Evolutionary conservation across 129 eudicot genomes (phyloP), one percentile per base, ranked within the genome.

Genomic region (Chrysanthemum lavandulifolium): DNA sequence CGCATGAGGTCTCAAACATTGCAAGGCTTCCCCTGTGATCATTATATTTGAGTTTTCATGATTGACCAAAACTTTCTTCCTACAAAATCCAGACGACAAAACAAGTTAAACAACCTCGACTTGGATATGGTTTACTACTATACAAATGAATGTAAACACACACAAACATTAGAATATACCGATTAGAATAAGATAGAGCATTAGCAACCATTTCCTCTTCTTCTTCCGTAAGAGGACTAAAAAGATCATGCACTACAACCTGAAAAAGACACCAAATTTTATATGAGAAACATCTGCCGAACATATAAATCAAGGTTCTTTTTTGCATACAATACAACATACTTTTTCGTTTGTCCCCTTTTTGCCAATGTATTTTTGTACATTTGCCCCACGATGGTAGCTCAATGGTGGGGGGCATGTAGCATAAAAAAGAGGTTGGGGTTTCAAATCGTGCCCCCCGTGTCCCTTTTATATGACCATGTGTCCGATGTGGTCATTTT

Each of bases 1-100:
- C 68, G 82, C 89, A 19, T 77, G 68, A 23, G 91, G 99, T 68
- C 80, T 81, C 87, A 94, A 83, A 82, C 99, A 94, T 74, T 83
- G 94, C 71, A 94, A 33, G 27, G 54, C 61, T 75, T 88, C 85
- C 74, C 94, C 99, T 58, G 91, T 90, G 43, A 94, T 88, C 18
- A 83, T 77, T 27, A 94, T 94, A 71, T 90, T 88, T 18, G 96
- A 94, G 64, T 83, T 86, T 31, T 81, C 88, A 76, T 94, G 99
- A 78, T 77, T 82, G 59, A 86, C 96, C 85, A 90, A 86, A 69
- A 80, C 58, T 76, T 76, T 90, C 75, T 73, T 81, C 86, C 99
- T 94, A 71, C 62, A 84, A 45, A 67, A 3, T 49, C 53, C 5
- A 63, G 61, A 61, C 61, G 25, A 13, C 36, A 55, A 60, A 25